phyloP scores from a whole-genome alignment of 345 rosid genomes.

The Citropsis articulata region DNA sequence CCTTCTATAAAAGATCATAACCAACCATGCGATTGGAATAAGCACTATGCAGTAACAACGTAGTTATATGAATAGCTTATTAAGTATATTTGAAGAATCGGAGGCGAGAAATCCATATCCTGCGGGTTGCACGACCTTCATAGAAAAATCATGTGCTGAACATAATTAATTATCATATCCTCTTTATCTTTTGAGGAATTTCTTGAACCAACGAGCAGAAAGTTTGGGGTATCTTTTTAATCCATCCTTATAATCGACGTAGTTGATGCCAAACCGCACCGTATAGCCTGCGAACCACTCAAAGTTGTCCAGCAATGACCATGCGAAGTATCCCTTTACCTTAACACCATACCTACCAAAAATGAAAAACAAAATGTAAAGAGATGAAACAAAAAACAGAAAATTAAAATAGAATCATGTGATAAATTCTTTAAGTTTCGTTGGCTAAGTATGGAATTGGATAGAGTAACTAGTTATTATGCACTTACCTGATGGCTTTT shows the following conservation, averaged over 20 bases:
- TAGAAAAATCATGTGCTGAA: not conserved
- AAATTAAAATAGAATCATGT: not conserved
- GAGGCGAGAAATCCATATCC: not conserved
- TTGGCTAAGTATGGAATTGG: not conserved
- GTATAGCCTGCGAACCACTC: conserved; percentile 46
- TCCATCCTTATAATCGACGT: conserved; percentile 32
- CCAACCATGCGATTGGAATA: too few relatives aligned
- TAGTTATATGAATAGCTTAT: too few relatives aligned
- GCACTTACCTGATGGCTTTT: conserved; percentile 21
- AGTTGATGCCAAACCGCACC: conserved; percentile 39
- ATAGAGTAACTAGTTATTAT: too few relatives aligned
- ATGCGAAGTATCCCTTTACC: conserved; percentile 47
- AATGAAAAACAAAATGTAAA: not conserved
- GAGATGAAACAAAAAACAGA: not conserved
- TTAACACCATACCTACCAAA: conserved; percentile 26
- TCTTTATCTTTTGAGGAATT: conserved; percentile 26
- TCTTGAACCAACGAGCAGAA: conserved; percentile 27
- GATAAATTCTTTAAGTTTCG: not conserved
- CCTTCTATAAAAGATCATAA: too few relatives aligned
- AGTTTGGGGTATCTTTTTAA: conserved; percentile 38
- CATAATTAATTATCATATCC: not conserved
- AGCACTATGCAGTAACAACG: too few relatives aligned
- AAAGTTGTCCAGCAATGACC: conserved; percentile 57
- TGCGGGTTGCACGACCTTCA: not conserved
- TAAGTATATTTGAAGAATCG: not conserved